Conservation (phyloP, 768 basidiomycete genomes). For the Agaricus subrufescens region DNA sequence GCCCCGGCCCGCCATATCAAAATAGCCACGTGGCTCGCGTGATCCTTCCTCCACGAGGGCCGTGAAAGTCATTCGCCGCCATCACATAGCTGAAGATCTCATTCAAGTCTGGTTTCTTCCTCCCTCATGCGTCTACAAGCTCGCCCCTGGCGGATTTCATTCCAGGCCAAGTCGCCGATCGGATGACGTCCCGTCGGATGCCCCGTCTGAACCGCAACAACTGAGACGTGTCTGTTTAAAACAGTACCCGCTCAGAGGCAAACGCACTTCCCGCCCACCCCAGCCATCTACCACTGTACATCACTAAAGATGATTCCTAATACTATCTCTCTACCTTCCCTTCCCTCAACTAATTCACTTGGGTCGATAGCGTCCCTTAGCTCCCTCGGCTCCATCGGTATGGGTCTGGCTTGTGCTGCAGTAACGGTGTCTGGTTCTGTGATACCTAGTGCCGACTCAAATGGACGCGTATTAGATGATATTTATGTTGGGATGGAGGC, state of each 20-base stretch:
- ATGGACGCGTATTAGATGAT: background rate
- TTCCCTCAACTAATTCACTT: background rate
- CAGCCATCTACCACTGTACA: background rate
- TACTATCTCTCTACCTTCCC: background rate
- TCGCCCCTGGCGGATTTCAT: too few relatives aligned
- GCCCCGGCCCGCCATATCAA: too few relatives aligned
- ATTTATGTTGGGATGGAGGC: background rate
- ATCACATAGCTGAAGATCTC: too few relatives aligned
- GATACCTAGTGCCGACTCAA: background rate
- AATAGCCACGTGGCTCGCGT: too few relatives aligned
- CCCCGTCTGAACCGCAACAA: background rate
- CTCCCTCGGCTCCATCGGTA: background rate
- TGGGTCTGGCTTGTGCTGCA: slow-evolving; percentile 1
- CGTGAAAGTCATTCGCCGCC: too few relatives aligned
- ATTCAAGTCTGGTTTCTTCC: too few relatives aligned
- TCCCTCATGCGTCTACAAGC: too few relatives aligned
- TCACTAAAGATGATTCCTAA: background rate
- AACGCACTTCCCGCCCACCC: background rate
- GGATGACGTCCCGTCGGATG: background rate
- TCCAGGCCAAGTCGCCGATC: background rate
- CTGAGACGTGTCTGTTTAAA: background rate
- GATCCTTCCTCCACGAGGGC: too few relatives aligned
- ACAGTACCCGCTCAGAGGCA: background rate
- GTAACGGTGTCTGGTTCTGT: slow-evolving; percentile 1
- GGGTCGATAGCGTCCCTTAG: slow-evolving; percentile 1